Percentiles rank a stretch among this genome's conserved stretches.
phyloP scores from a whole-genome alignment of 768 basidiomycete genomes.

The Tricholoma sp. region DNA sequence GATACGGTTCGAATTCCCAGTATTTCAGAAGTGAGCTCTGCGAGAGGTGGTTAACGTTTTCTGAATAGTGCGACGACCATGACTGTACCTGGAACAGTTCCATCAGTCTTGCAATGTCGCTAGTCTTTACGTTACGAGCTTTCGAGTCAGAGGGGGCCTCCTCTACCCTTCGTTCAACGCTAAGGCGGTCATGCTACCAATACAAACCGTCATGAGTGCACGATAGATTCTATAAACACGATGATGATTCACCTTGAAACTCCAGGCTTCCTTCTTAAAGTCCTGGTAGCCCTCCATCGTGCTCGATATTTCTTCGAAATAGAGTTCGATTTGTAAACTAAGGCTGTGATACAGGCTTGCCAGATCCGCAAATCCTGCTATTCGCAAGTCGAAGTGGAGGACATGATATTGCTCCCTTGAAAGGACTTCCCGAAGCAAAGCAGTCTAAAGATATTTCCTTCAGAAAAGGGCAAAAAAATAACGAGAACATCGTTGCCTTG shows the following conservation, averaged over 20 bases:
- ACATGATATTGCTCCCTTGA: conserved; percentile 68
- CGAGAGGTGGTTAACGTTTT: background rate
- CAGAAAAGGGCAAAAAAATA: background rate
- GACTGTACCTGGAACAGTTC: conserved; percentile 69
- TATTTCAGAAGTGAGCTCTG: conserved; percentile 70
- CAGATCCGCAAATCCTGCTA: conserved; percentile 80
- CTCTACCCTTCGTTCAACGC: conserved; percentile 56
- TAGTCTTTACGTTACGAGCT: conserved; percentile 55
- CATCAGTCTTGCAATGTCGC: conserved; percentile 80
- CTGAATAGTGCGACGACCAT: background rate
- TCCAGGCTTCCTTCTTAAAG: conserved; percentile 71
- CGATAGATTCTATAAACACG: background rate
- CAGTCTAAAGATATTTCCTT: conserved; percentile 46
- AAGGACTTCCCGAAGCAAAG: conserved; percentile 73
- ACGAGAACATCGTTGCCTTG: conserved; percentile 42
- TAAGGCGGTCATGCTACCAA: conserved; percentile 70
- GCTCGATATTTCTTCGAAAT: conserved; percentile 62
- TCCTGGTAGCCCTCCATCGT: conserved; percentile 59
- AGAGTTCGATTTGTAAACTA: conserved; percentile 77
- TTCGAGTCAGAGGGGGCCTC: conserved; percentile 41
- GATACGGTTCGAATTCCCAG: conserved; percentile 56
- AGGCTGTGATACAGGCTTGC: conserved; percentile 73
- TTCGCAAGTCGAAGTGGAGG: conserved; percentile 78
- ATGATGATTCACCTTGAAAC: conserved; percentile 59
- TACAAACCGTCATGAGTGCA: background rate